Conservation (phyloP, 768 basidiomycete genomes). For the Postia placenta region DNA sequence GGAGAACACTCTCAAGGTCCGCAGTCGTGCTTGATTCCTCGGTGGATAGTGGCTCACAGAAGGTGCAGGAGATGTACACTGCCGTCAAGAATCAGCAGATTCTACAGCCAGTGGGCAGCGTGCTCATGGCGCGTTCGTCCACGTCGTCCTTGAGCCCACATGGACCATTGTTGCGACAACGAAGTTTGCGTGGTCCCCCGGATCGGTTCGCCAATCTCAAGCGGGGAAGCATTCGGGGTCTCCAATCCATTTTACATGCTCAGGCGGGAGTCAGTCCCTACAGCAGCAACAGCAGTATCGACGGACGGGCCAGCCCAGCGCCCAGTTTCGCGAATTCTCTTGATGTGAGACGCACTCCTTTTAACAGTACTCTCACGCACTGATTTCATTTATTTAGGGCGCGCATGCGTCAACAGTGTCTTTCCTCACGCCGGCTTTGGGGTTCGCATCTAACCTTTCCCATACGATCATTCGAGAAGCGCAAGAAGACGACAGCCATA, state of each 20-base stretch:
- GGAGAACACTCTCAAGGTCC: constrained; percentile 79
- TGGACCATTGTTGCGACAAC: constrained; percentile 50
- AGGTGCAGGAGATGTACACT: constrained; percentile 81
- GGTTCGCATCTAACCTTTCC: constrained; percentile 93
- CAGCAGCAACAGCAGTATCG: constrained; percentile 76
- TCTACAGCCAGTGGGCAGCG: constrained; percentile 64
- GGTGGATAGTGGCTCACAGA: not conserved
- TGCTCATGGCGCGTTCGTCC: constrained; percentile 36
- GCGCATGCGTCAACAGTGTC: constrained; percentile 58
- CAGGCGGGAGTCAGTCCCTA: constrained; percentile 74
- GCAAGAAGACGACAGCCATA: constrained; percentile 85
- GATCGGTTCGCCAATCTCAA: constrained; percentile 78
- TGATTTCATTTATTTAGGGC: constrained; percentile 37
- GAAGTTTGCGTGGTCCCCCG: constrained; percentile 62
- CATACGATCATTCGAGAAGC: constrained; percentile 95
- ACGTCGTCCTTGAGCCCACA: constrained; percentile 52
- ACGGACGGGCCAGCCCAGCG: constrained; percentile 90
- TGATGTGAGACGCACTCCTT: constrained; percentile 58
- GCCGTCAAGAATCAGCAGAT: constrained; percentile 91
- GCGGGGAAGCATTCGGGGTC: constrained; percentile 85
- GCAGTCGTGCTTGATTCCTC: too few relatives aligned
- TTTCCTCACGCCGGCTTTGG: constrained; percentile 81
- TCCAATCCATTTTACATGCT: constrained; percentile 69
- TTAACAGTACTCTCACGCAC: too few relatives aligned
- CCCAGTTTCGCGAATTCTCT: constrained; percentile 91